Evolutionary conservation across 83 land plant genomes (phyloP).

Genomic region (Diphasiastrum complanatum): DNA sequence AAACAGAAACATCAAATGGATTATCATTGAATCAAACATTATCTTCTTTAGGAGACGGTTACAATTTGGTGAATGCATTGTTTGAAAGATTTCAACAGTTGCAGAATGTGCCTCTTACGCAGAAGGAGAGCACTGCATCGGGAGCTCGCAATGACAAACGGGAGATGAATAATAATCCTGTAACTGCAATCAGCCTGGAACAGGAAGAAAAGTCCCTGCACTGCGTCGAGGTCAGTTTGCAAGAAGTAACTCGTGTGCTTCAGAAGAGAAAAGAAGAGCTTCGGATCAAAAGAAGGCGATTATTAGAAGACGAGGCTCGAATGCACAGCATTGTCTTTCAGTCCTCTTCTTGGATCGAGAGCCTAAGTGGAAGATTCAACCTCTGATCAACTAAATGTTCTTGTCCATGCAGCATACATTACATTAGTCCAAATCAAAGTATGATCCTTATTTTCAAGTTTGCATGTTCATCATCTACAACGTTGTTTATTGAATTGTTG

Average conservation of each 20-base stretch:
- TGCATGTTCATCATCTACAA: too few species aligned
- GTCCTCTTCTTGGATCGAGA: constrained; percentile 38
- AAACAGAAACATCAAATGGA: too few species aligned
- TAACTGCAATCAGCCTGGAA: constrained; percentile 25
- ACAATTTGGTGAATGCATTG: neutral
- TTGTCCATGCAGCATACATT: too few species aligned
- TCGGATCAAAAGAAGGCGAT: constrained; percentile 26
- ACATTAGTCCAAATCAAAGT: too few species aligned
- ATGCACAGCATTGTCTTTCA: constrained; percentile 36
- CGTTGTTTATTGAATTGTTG: too few species aligned
- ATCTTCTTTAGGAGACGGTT: neutral
- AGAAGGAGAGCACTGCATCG: constrained; percentile 14
- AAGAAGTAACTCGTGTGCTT: constrained; percentile 28
- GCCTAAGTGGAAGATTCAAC: constrained; percentile 32
- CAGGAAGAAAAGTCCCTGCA: constrained; percentile 39
- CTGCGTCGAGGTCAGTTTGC: constrained; percentile 32
- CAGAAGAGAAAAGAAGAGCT: constrained; percentile 37
- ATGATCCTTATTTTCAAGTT: too few species aligned
- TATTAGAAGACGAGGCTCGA: constrained; percentile 33
- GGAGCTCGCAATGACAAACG: constrained; percentile 11
- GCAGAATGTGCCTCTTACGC: neutral
- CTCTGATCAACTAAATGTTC: too few species aligned
- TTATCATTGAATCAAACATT: constrained; percentile 15
- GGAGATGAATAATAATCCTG: constrained; percentile 1
- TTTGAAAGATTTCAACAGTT: too few species aligned